Evolutionary conservation across 352 stramenopile genomes (phyloP), one percentile per base, ranked within the genome.

Genomic region (Phytopythium boreale): DNA sequence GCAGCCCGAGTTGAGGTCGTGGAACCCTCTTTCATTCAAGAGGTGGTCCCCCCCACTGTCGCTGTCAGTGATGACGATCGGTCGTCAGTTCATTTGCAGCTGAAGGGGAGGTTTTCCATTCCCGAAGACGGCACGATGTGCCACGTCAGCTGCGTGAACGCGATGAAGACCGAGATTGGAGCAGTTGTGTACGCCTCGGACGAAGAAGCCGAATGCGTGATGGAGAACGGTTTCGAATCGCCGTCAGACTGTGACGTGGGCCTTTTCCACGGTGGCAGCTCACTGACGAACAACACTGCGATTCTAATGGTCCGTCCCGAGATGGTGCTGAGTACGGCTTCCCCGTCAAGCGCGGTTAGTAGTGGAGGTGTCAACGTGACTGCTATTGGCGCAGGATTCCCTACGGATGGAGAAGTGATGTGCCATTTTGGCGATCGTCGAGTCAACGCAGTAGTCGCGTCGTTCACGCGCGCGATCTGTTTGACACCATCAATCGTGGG

Each of bases 71-170:
- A 24, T 15, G 19, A 11, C 14, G 19, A 44, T n/a, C 34, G 7
- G 19, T 17, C 20, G 1, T n/a, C 26, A 4, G 39, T 31, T 22
- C 20, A 39, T 20, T 78, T 82, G 22, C 36, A 71, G 47, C 46
- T 84, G 20, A 57, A 71, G 61, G 76, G 76, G 6, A 44, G 20
- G 2, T 84, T 82, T 57, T 46, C 34, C 22, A 73, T 76, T 44
- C 36, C 60, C 11, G 71, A 65, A 15, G 60, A 68, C 47, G 39
- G 62, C 22, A 59, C 62, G 10, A 27, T 22, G 8, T 84, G 76
- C 39, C 50, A 62, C 26, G 70, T 80, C 20, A 60, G 46, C 8
- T 82, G 71, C 41, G 68, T 19, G 20, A 52, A 10, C 29, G n/a
- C n/a, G n/a, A 31, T 17, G 9, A 53, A 12, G 41, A 34, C 31